Evolutionary conservation across 441 rosid species (phyloP).

Genomic region (Croton setiger): DNA sequence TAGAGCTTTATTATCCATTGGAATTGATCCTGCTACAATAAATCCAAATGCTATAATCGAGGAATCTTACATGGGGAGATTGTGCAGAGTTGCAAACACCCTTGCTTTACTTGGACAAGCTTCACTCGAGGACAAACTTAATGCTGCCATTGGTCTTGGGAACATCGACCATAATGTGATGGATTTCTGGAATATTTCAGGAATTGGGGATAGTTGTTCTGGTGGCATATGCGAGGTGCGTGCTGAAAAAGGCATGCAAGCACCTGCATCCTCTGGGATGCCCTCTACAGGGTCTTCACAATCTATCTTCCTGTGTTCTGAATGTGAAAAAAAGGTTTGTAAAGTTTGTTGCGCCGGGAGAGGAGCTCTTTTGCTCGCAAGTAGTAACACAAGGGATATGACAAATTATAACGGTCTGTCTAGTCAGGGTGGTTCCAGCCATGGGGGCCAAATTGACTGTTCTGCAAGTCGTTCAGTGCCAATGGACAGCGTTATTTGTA

Average conservation of each 20-base stretch:
- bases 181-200: slow-evolving; percentile 79
- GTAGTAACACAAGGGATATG: slow-evolving; percentile 45
- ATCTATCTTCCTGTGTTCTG: slow-evolving; percentile 55
- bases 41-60: slow-evolving; percentile 79
- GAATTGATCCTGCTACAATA: slow-evolving; percentile 90
- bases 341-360: slow-evolving; percentile 85
- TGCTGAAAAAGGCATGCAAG: slow-evolving; percentile 46
- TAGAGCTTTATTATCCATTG: slow-evolving; percentile 81
- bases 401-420: slow-evolving; percentile 34
- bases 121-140: slow-evolving; percentile 76
- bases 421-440: slow-evolving; percentile 58
- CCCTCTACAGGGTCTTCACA: slow-evolving; percentile 42
- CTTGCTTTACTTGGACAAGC: slow-evolving; percentile 87
- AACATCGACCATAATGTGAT: slow-evolving; percentile 47
- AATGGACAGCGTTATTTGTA: slow-evolving; percentile 66
- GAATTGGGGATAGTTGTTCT: slow-evolving; percentile 61
- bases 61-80: slow-evolving; percentile 65
- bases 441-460: slow-evolving; percentile 52
- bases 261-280: slow-evolving; percentile 33
- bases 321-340: slow-evolving; percentile 78
- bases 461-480: slow-evolving; percentile 47
- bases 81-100: slow-evolving; percentile 67
- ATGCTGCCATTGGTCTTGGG: slow-evolving; percentile 79
- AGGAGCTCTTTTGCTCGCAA: slow-evolving; percentile 78
- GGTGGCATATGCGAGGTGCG: slow-evolving; percentile 68